These are phyloP conservation scores for Penicillium sp. DNA, from an alignment of 2,329 filamentous ascomycete genomes.

Conservation along the genomic window DNA sequence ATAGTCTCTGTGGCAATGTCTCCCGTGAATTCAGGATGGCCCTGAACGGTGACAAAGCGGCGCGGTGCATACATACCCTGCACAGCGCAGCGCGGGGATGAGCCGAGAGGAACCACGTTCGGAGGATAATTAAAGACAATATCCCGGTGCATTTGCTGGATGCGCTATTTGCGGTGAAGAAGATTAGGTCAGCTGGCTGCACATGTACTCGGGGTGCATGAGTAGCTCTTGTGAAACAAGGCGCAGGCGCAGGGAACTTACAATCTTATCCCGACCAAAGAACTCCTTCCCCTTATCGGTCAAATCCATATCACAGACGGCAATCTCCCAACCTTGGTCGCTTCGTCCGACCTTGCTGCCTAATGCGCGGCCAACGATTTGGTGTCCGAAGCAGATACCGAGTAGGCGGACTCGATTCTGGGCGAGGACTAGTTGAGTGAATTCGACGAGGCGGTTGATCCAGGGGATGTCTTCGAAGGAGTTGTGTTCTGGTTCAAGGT, in stretches of 20 bases:
- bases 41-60: conserved; percentile 73
- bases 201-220: background rate
- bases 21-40: conserved; percentile 78
- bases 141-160: conserved; percentile 87
- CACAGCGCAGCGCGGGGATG: conserved; percentile 65
- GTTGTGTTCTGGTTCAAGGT: conserved; percentile 57
- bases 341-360: conserved; percentile 65
- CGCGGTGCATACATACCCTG: conserved; percentile 73
- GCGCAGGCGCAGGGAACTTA: conserved; percentile 34
- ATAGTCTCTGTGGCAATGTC: conserved; percentile 70
- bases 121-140: conserved; percentile 64
- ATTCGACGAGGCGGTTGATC: conserved; percentile 73
- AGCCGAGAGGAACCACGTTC: conserved; percentile 61
- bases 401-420: conserved; percentile 66
- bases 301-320: conserved; percentile 66
- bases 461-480: conserved; percentile 71
- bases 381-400: conserved; percentile 83
- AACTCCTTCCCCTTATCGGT: conserved; percentile 67
- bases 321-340: conserved; percentile 75
- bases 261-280: conserved; percentile 64
- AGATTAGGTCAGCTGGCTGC: background rate
- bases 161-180: conserved; percentile 20
- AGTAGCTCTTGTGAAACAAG: background rate
- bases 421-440: conserved; percentile 58
- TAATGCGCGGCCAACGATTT: conserved; percentile 74